Conservation (phyloP, 75 land plant species). For the Picea sitchensis region DNA sequence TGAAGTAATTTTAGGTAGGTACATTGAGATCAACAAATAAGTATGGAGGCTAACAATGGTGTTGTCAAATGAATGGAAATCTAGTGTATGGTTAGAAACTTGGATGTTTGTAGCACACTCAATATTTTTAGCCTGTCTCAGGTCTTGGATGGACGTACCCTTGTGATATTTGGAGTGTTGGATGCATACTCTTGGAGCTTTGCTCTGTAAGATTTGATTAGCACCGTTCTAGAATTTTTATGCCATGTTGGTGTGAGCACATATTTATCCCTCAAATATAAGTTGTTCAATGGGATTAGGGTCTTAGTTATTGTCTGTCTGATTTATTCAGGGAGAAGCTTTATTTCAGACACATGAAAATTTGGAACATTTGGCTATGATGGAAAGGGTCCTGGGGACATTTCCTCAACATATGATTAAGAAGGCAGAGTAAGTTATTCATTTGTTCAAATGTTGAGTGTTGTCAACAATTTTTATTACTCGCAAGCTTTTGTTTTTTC, state of each 20-base stretch:
- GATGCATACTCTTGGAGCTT: constrained; percentile 81
- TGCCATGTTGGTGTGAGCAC: not conserved
- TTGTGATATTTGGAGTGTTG: constrained; percentile 91
- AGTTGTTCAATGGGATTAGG: not conserved
- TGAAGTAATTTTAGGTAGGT: constrained; percentile 87
- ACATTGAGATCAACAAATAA: constrained; percentile 5
- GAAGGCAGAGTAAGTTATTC: constrained; percentile 56
- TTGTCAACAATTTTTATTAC: not conserved
- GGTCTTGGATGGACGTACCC: constrained; percentile 84
- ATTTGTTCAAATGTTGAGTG: not conserved
- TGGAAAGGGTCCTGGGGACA: constrained; percentile 96
- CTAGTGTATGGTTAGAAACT: not conserved
- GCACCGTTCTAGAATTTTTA: not conserved
- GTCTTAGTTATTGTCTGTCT: constrained; percentile 11
- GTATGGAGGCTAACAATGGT: constrained; percentile 2
- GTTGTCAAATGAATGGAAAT: not conserved
- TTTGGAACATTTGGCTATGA: constrained; percentile 97
- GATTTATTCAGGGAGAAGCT: constrained; percentile 68
- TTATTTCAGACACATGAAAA: constrained; percentile 97
- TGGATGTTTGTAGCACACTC: constrained; percentile 7
- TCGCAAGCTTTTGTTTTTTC: not conserved
- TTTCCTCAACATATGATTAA: constrained; percentile 77
- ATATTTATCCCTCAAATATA: not conserved
- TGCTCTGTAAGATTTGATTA: constrained; percentile 49
- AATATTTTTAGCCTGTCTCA: constrained; percentile 16